Conservation (phyloP, 176 grass and related monocot species). For the Zoysia pacifica region DNA sequence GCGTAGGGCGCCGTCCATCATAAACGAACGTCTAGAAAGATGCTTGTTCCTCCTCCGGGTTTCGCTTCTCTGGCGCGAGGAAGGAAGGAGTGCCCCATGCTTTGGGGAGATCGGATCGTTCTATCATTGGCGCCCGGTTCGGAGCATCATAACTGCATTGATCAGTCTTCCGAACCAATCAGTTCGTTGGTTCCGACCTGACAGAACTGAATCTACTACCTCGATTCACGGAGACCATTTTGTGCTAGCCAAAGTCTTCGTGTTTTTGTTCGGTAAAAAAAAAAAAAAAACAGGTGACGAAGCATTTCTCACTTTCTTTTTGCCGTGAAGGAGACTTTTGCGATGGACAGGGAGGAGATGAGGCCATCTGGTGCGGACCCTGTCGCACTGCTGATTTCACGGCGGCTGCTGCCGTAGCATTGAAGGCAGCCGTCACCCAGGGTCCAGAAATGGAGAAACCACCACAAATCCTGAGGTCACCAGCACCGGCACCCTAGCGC, state of each 20-base stretch:
- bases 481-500: background rate
- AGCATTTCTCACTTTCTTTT: background rate
- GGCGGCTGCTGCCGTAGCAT: slow-evolving; percentile 33
- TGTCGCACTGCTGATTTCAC: slow-evolving; percentile 39
- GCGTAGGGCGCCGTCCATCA: background rate
- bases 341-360: background rate
- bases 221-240: background rate
- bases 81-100: slow-evolving; percentile 11
- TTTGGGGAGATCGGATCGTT: background rate
- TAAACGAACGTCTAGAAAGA: slow-evolving; percentile 13
- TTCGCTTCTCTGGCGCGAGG: background rate
- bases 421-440: too few species aligned
- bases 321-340: background rate
- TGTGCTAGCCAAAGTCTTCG: background rate
- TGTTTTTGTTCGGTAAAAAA: background rate
- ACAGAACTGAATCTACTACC: background rate
- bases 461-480: slow-evolving; percentile 32
- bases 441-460: background rate
- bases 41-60: slow-evolving; percentile 4
- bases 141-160: background rate
- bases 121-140: slow-evolving; percentile 22
- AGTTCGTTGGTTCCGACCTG: background rate
- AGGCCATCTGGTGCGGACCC: slow-evolving; percentile 17
- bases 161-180: background rate
- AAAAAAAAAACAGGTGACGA: background rate